These are phyloP conservation scores for Balamuthia mandrillaris DNA, from an alignment of 208 protist genomes.

Conservation along the genomic window DNA sequence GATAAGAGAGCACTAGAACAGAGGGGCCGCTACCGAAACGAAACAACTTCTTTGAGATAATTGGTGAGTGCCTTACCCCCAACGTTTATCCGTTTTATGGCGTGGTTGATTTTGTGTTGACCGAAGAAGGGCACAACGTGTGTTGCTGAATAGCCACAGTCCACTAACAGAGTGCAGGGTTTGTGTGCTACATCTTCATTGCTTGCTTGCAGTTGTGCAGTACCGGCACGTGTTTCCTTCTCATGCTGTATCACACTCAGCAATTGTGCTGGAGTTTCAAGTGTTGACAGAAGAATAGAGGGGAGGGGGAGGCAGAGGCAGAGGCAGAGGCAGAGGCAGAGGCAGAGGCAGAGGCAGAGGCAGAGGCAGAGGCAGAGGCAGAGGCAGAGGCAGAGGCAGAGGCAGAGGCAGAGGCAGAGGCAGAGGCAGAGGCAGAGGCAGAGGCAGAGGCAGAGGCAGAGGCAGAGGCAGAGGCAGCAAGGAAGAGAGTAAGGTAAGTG, in stretches of 20 bases:
- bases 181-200: too few relatives aligned
- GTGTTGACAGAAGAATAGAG: not conserved
- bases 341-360: too few relatives aligned
- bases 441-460: too few relatives aligned
- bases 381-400: too few relatives aligned
- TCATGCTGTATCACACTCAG: not conserved
- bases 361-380: too few relatives aligned
- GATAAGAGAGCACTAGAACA: not conserved
- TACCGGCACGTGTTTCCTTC: not conserved
- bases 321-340: too few relatives aligned
- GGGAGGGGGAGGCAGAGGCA: too few relatives aligned
- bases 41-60: constrained; percentile 59
- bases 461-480: too few relatives aligned
- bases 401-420: too few relatives aligned
- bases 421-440: too few relatives aligned
- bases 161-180: constrained; percentile 52
- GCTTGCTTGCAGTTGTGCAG: too few relatives aligned
- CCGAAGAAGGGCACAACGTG: constrained; percentile 50
- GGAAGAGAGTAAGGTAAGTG: too few relatives aligned
- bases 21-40: not conserved
- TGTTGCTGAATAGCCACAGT: constrained; percentile 59
- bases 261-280: not conserved
- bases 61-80: constrained; percentile 66
- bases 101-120: not conserved
- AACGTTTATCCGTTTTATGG: constrained; percentile 43